Percentiles rank a stretch among this genome's conserved stretches.
phyloP scores from a whole-genome alignment of 2,329 filamentous ascomycete species.

The Cryoendolithus antarcticus region DNA sequence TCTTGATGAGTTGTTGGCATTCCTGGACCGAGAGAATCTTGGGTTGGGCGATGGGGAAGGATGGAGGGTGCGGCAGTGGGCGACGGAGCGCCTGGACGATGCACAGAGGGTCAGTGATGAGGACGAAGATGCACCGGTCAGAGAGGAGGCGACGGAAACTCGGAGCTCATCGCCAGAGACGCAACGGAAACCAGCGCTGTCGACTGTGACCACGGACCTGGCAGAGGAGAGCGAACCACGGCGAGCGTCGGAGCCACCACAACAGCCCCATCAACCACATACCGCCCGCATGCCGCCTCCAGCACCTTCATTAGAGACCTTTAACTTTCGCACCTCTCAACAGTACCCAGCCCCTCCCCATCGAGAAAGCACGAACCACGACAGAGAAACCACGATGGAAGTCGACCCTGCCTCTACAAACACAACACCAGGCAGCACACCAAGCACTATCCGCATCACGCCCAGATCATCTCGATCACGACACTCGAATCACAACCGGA shows the following conservation, averaged over 20 bases:
- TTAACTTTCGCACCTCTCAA: slow-evolving; percentile 58
- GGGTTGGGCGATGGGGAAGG: slow-evolving; percentile 71
- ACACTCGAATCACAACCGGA: slow-evolving; percentile 19
- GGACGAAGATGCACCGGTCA: slow-evolving; percentile 46
- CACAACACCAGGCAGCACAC: slow-evolving; percentile 3
- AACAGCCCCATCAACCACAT: slow-evolving; percentile 4
- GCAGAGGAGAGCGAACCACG: slow-evolving; percentile 10
- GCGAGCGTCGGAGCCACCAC: slow-evolving; percentile 7
- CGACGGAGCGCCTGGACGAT: slow-evolving; percentile 56
- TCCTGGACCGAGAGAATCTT: slow-evolving; percentile 71
- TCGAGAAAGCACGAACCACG: slow-evolving; percentile 36
- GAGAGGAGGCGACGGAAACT: slow-evolving; percentile 38
- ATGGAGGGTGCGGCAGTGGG: slow-evolving; percentile 53
- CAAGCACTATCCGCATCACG: background rate
- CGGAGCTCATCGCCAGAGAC: slow-evolving; percentile 27
- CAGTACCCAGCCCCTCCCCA: slow-evolving; percentile 39
- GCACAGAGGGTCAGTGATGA: slow-evolving; percentile 47
- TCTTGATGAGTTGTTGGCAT: slow-evolving; percentile 74
- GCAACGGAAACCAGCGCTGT: slow-evolving; percentile 13
- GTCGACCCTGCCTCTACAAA: slow-evolving; percentile 20
- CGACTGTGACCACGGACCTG: slow-evolving; percentile 12
- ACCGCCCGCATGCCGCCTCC: slow-evolving; percentile 1
- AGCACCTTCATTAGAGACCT: slow-evolving; percentile 47
- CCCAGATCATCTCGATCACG: slow-evolving; percentile 14
- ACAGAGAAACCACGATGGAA: slow-evolving; percentile 46